A percentile compares a stretch with the other conserved stretches of the same genome.
Evolutionary conservation across 2,329 filamentous ascomycete genomes (phyloP).

Genomic region (Fusarium pininemorale): DNA sequence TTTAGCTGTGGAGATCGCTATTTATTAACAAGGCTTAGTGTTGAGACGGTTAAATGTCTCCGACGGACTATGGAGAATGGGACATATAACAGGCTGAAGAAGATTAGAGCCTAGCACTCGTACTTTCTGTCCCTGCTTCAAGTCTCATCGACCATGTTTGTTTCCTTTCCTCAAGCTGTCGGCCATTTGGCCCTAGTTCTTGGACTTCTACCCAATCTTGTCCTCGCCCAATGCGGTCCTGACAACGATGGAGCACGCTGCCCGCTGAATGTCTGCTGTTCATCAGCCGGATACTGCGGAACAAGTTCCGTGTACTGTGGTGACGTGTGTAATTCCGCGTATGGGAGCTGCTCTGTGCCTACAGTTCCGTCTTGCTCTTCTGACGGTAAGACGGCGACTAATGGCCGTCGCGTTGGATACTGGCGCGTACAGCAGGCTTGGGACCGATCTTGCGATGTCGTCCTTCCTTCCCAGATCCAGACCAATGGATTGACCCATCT

Average conservation of each 20-base stretch:
- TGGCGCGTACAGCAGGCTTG: not conserved
- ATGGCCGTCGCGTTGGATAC: not conserved
- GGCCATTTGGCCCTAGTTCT: not conserved
- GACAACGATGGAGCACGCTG: not conserved
- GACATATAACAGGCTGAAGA: not conserved
- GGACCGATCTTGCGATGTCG: not conserved
- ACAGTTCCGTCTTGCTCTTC: not conserved
- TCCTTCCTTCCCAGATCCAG: not conserved
- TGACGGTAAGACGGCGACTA: not conserved
- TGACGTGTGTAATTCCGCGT: fast-evolving
- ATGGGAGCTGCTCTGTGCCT: not conserved
- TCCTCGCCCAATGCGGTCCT: not conserved
- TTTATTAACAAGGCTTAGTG: not conserved
- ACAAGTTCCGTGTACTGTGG: fast-evolving
- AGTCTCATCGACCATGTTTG: not conserved
- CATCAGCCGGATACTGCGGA: not conserved
- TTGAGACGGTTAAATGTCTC: not conserved
- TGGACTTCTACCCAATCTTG: not conserved
- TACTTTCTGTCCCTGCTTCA: not conserved
- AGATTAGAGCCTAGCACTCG: not conserved
- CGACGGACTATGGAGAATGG: not conserved
- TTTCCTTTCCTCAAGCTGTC: not conserved
- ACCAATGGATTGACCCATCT: not conserved
- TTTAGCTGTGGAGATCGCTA: not conserved
- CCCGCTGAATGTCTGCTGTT: not conserved